Evolutionary conservation across 495 filamentous ascomycete species (phyloP).

Genomic region (Penicillium herquei): DNA sequence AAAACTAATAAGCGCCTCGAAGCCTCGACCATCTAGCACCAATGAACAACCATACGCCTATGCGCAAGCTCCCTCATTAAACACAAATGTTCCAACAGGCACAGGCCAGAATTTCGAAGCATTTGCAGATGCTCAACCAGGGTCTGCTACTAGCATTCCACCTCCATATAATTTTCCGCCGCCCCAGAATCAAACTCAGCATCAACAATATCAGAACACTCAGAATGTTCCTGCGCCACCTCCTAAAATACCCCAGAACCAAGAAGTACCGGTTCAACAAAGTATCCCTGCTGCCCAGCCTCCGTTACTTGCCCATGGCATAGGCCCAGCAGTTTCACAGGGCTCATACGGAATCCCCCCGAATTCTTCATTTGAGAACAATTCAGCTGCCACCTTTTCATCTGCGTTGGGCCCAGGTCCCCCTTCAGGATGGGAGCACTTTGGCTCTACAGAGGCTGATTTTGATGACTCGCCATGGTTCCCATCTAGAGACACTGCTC

Average conservation of each 20-base stretch:
- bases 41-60: slow-evolving; percentile 23
- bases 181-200: not conserved
- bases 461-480: slow-evolving; percentile 35
- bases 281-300: slow-evolving; percentile 12
- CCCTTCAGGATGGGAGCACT: slow-evolving; percentile 62
- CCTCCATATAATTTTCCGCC: slow-evolving; percentile 19
- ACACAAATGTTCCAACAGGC: slow-evolving; percentile 10
- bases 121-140: slow-evolving; percentile 18
- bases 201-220: slow-evolving; percentile 5
- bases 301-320: slow-evolving; percentile 18
- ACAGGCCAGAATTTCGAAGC: slow-evolving; percentile 17
- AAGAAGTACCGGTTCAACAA: slow-evolving; percentile 21
- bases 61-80: slow-evolving; percentile 20
- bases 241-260: slow-evolving; percentile 38
- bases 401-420: slow-evolving; percentile 53
- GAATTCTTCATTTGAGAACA: slow-evolving; percentile 11
- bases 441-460: slow-evolving; percentile 36
- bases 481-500: slow-evolving; percentile 17
- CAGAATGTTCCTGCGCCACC: slow-evolving; percentile 36
- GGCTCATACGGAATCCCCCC: slow-evolving; percentile 19
- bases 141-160: slow-evolving; percentile 20
- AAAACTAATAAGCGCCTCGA: slow-evolving; percentile 5
- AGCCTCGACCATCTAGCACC: slow-evolving; percentile 45
- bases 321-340: slow-evolving; percentile 17
- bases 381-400: slow-evolving; percentile 19